These are phyloP conservation scores for Haematococcus sp. DNA, from an alignment of 139 green algal species.

Conservation along the genomic window DNA sequence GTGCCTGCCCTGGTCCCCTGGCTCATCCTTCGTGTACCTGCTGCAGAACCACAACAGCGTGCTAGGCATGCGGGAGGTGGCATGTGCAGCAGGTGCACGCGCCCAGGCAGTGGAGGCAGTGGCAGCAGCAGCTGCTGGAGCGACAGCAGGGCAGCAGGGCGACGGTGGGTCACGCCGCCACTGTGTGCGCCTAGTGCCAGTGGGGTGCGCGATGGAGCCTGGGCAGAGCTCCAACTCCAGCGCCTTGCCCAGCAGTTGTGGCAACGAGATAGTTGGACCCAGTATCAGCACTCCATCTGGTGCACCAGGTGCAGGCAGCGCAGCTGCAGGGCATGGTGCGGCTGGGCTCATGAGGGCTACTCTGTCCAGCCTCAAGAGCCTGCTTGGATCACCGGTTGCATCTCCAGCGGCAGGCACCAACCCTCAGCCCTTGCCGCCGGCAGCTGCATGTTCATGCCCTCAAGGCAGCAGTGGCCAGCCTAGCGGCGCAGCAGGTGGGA, in stretches of 20 bases:
- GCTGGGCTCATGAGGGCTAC: too few relatives aligned
- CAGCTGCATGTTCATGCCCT: too few relatives aligned
- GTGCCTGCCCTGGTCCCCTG: constrained; percentile 69
- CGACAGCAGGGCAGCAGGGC: neutral
- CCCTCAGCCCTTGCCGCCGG: too few relatives aligned
- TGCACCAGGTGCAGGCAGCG: too few relatives aligned
- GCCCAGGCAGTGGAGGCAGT: neutral
- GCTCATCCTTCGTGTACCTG: constrained; percentile 45
- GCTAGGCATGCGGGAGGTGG: constrained; percentile 74
- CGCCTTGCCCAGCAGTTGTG: constrained; percentile 12
- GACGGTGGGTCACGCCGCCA: neutral
- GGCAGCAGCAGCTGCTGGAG: constrained; percentile 8
- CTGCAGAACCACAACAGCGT: constrained; percentile 81
- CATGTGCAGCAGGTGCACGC: constrained; percentile 18
- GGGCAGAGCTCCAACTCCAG: neutral
- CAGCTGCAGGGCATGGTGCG: too few relatives aligned
- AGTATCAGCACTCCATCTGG: too few relatives aligned
- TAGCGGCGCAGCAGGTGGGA: too few relatives aligned
- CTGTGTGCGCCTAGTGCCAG: neutral
- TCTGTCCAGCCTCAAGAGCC: too few relatives aligned
- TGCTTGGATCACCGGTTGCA: too few relatives aligned
- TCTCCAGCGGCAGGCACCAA: too few relatives aligned
- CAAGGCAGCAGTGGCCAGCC: too few relatives aligned
- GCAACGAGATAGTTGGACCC: constrained; percentile 9
- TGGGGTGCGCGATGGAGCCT: neutral